A percentile compares a stretch with the other conserved stretches of the same genome.
Conservation (phyloP, 1,284 basidiomycete genomes). For the Sanghuangporus baumii region DNA sequence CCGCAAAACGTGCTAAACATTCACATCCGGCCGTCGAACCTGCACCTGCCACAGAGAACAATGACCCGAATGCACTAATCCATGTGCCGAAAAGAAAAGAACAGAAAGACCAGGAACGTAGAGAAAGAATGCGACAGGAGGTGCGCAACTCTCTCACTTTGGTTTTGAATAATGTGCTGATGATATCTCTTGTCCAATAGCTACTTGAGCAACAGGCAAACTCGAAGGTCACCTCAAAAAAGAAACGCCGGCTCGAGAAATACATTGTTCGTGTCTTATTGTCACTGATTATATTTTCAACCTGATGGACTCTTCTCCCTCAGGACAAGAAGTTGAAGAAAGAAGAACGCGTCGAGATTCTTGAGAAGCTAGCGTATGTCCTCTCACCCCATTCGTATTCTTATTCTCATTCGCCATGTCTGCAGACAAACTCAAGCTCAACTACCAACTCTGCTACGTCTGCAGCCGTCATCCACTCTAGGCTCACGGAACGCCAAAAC, state of each 20-base stretch:
- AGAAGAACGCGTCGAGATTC: constrained; percentile 67
- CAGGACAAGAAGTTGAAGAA: constrained; percentile 85
- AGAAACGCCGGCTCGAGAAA: constrained; percentile 76
- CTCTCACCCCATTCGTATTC: constrained; percentile 9
- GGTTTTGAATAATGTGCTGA: not conserved
- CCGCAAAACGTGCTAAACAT: constrained; percentile 42
- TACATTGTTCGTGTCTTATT: constrained; percentile 59
- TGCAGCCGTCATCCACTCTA: constrained; percentile 75
- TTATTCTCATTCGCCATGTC: constrained; percentile 25
- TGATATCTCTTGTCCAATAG: constrained; percentile 22
- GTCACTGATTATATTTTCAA: not conserved
- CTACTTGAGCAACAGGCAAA: constrained; percentile 54
- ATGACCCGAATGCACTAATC: constrained; percentile 57
- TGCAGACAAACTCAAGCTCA: constrained; percentile 69
- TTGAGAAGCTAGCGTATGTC: constrained; percentile 74
- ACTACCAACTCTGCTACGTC: constrained; percentile 45
- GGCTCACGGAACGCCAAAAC: constrained; percentile 63
- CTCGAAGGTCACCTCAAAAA: constrained; percentile 71
- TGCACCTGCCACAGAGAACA: constrained; percentile 16
- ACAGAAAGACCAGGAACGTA: constrained; percentile 55
- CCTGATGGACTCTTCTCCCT: not conserved
- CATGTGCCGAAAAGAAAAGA: constrained; percentile 53
- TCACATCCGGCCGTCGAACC: constrained; percentile 10
- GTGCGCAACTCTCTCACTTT: constrained; percentile 31
- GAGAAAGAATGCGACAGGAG: constrained; percentile 56